Conservation (phyloP, 345 rosid genomes). For the Sonneratia caseolaris region DNA sequence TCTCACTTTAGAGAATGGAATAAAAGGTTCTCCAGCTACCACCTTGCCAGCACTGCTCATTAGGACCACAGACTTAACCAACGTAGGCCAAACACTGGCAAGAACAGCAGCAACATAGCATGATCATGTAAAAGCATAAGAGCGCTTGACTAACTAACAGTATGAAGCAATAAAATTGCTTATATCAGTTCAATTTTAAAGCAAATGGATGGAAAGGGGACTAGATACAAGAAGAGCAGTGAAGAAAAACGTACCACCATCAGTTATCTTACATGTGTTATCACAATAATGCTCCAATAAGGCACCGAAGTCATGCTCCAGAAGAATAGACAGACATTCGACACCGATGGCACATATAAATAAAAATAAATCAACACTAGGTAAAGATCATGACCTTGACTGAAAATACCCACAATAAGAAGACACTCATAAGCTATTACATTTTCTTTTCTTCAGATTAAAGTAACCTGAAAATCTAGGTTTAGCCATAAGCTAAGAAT, state of each 20-base stretch:
- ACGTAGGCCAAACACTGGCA: not conserved
- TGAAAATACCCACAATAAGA: too few relatives aligned
- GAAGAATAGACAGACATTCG: constrained; percentile 10
- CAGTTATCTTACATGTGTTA: constrained; percentile 41
- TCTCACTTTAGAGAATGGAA: constrained; percentile 21
- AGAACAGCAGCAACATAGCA: too few relatives aligned
- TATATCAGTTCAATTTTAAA: not conserved
- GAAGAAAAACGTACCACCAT: constrained; percentile 29
- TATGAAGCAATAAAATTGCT: too few relatives aligned
- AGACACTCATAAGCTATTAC: not conserved
- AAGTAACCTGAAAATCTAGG: not conserved
- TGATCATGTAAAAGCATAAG: too few relatives aligned
- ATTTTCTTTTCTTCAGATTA: not conserved
- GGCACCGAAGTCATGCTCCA: constrained; percentile 10
- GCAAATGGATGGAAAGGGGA: too few relatives aligned
- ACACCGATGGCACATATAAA: not conserved
- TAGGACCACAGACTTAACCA: constrained; percentile 38
- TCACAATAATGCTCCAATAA: constrained; percentile 39
- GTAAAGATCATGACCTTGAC: too few relatives aligned
- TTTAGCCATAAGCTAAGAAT: not conserved
- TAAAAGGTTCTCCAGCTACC: constrained; percentile 7
- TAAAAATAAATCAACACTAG: too few relatives aligned
- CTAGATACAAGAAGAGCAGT: not conserved
- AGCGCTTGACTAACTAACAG: not conserved
- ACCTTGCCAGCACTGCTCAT: constrained; percentile 25